A percentile compares a stretch with the other conserved stretches of the same genome.
Evolutionary conservation across 495 filamentous ascomycete species (phyloP).

Genomic region (Tricharina praecox): DNA sequence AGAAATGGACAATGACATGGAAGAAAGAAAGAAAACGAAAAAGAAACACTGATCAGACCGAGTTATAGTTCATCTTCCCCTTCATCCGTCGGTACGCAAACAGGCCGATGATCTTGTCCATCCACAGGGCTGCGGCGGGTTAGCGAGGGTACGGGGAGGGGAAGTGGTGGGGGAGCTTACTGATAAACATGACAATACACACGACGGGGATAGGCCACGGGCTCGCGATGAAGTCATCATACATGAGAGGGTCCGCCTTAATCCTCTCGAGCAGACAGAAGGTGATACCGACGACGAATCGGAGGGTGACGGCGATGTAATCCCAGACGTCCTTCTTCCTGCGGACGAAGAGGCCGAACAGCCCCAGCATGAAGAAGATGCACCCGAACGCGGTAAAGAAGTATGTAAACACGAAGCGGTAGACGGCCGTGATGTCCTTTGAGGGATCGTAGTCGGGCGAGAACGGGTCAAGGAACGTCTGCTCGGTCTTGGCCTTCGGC

Average conservation of each 20-base stretch:
- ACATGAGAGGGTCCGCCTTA: slow-evolving; percentile 6
- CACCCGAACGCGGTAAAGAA: slow-evolving; percentile 15
- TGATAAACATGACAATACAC: slow-evolving; percentile 12
- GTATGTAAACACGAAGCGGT: slow-evolving; percentile 20
- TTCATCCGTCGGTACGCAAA: too few species aligned
- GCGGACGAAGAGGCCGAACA: slow-evolving; percentile 19
- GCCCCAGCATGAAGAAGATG: slow-evolving; percentile 14
- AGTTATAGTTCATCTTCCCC: too few species aligned
- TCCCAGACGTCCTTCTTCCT: slow-evolving; percentile 24
- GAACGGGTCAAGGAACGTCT: background rate
- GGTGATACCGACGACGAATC: slow-evolving; percentile 7
- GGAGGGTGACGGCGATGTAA: slow-evolving; percentile 16
- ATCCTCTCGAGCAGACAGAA: slow-evolving; percentile 4
- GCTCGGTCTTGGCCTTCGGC: slow-evolving; percentile 1
- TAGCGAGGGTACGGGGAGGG: background rate
- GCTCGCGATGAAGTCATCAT: slow-evolving; percentile 9
- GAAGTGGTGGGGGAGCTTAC: too few species aligned
- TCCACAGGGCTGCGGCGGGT: background rate
- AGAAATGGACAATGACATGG: too few species aligned
- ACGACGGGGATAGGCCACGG: slow-evolving; percentile 20
- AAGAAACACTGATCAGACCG: too few species aligned
- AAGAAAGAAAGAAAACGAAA: too few species aligned
- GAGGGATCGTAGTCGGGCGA: slow-evolving; percentile 1
- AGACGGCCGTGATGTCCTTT: slow-evolving; percentile 7
- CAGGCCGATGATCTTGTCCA: background rate